Percentiles rank a stretch among this genome's conserved stretches.
phyloP scores from a whole-genome alignment of 371 early-diverging fungal genomes.

The Massospora cicadina region DNA sequence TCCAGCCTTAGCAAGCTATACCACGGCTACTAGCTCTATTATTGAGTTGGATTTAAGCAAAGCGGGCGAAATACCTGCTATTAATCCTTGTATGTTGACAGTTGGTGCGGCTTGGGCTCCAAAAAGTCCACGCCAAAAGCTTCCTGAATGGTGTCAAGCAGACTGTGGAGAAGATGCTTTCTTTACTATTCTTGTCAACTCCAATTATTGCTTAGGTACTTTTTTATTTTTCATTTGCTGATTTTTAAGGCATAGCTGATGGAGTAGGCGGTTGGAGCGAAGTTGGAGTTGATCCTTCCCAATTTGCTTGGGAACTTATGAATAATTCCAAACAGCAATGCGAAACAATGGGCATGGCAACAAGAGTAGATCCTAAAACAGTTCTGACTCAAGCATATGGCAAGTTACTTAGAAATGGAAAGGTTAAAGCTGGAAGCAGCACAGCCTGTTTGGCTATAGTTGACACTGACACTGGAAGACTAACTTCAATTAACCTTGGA shows the following conservation, averaged over 20 bases:
- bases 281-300: slow-evolving; percentile 29
- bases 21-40: slow-evolving; percentile 1
- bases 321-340: slow-evolving; percentile 39
- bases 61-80: background rate
- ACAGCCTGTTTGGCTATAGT: slow-evolving; percentile 45
- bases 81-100: background rate
- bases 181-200: slow-evolving; percentile 4
- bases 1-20: slow-evolving; percentile 3
- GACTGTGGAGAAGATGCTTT: slow-evolving; percentile 12
- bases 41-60: background rate
- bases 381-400: slow-evolving; percentile 37
- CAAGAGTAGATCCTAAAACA: slow-evolving; percentile 28
- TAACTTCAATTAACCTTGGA: slow-evolving; percentile 40
- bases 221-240: background rate
- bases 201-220: slow-evolving; percentile 4
- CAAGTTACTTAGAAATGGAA: slow-evolving; percentile 30
- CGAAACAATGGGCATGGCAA: slow-evolving; percentile 21
- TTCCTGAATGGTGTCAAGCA: slow-evolving; percentile 7
- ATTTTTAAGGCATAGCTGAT: slow-evolving; percentile 34
- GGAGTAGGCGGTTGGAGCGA: slow-evolving; percentile 55
- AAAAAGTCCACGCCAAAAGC: background rate
- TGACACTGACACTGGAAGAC: slow-evolving; percentile 36
- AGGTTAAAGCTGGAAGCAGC: slow-evolving; percentile 43
- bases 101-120: slow-evolving; percentile 11
- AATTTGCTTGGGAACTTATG: slow-evolving; percentile 51